phyloP scores from a whole-genome alignment of 2,329 filamentous ascomycete genomes.

The Berkeleyomyces basicola region DNA sequence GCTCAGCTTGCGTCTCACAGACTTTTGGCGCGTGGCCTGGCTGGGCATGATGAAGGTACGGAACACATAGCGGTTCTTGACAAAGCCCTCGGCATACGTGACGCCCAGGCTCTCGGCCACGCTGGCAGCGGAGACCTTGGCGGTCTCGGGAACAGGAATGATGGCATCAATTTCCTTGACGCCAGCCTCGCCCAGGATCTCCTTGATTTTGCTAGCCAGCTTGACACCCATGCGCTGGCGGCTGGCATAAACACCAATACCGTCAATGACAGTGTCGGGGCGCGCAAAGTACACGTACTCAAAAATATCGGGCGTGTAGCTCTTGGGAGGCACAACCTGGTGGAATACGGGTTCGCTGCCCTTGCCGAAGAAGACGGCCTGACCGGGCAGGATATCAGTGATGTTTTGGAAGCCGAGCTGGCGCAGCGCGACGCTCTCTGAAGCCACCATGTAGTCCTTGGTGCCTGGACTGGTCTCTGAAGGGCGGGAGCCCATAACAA shows the following conservation, averaged over 20 bases:
- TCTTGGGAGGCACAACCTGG: slow-evolving; percentile 51
- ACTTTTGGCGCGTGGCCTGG: slow-evolving; percentile 65
- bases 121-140: slow-evolving; percentile 55
- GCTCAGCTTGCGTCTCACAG: slow-evolving; percentile 77
- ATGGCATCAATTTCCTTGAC: slow-evolving; percentile 60
- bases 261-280: slow-evolving; percentile 69
- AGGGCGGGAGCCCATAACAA: slow-evolving; percentile 59
- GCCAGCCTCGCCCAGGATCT: slow-evolving; percentile 48
- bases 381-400: slow-evolving; percentile 61
- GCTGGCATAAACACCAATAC: slow-evolving; percentile 70
- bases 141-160: slow-evolving; percentile 38
- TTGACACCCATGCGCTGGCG: slow-evolving; percentile 76
- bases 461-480: slow-evolving; percentile 45
- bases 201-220: slow-evolving; percentile 55
- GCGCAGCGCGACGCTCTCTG: slow-evolving; percentile 67
- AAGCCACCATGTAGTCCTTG: slow-evolving; percentile 80
- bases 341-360: slow-evolving; percentile 55
- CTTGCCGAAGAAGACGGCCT: slow-evolving; percentile 75
- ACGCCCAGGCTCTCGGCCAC: slow-evolving; percentile 61
- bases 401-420: slow-evolving; percentile 69
- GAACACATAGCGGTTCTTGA: slow-evolving; percentile 83
- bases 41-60: slow-evolving; percentile 63
- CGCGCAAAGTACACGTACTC: slow-evolving; percentile 80
- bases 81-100: slow-evolving; percentile 64
- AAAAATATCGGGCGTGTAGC: slow-evolving; percentile 65